phyloP scores from a whole-genome alignment of 2,329 filamentous ascomycete species.

The Alternaria hordeiaustralica region DNA sequence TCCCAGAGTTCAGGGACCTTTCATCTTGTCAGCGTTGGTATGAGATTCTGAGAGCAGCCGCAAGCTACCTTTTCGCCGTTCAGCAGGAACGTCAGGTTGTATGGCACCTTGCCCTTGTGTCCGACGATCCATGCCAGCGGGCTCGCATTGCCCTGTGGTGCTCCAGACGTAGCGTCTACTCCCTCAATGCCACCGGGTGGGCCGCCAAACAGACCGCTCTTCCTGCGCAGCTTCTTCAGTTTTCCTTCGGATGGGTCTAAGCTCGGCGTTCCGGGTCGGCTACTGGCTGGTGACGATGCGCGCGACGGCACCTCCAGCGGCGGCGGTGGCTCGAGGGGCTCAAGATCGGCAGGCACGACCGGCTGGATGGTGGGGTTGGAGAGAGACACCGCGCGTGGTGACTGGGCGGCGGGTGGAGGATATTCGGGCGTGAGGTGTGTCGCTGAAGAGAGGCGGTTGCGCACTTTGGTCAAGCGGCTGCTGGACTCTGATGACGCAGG shows the following conservation, averaged over 20 bases:
- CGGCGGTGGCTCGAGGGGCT: conserved; percentile 38
- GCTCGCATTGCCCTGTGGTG: conserved; percentile 12
- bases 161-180: conserved; percentile 31
- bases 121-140: conserved; percentile 66
- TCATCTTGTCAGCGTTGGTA: conserved; percentile 17
- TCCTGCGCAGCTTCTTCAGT: conserved; percentile 44
- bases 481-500: conserved; percentile 36
- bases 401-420: conserved; percentile 30
- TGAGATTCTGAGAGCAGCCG: conserved; percentile 1
- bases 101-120: conserved; percentile 62
- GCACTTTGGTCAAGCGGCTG: conserved; percentile 38
- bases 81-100: conserved; percentile 60
- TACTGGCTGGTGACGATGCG: conserved; percentile 35
- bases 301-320: conserved; percentile 35
- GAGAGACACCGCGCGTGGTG: conserved; percentile 18
- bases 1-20: conserved; percentile 68
- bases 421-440: conserved; percentile 42
- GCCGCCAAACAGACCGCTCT: conserved; percentile 43
- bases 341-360: conserved; percentile 31
- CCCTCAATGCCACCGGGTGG: conserved; percentile 6
- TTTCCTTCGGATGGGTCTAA: conserved; percentile 26
- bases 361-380: conserved; percentile 37
- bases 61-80: conserved; percentile 58
- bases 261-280: conserved; percentile 31
- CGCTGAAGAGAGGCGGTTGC: conserved; percentile 41